phyloP scores from a whole-genome alignment of 2,329 filamentous ascomycete genomes.

The Penicillium italicum region DNA sequence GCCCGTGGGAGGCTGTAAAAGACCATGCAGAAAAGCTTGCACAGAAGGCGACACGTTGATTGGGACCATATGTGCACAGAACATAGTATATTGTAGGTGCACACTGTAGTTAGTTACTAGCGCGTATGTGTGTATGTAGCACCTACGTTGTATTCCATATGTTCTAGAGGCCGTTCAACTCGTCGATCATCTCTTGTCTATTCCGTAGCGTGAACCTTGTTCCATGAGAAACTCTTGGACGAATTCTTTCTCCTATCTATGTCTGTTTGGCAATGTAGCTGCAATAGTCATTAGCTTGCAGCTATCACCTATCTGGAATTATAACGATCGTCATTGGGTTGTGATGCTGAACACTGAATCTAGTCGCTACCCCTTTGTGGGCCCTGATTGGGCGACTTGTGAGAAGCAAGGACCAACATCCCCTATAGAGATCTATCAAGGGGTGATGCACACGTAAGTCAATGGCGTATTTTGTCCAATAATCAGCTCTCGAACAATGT shows the following conservation, averaged over 20 bases:
- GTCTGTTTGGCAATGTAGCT: conserved; percentile 11
- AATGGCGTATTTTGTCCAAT: conserved; percentile 3
- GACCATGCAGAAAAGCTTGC: neutral
- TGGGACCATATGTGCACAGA: conserved; percentile 13
- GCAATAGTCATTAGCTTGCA: conserved; percentile 5
- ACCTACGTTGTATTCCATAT: neutral
- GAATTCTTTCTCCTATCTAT: conserved; percentile 19
- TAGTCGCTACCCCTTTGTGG: conserved; percentile 6
- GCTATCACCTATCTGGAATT: neutral
- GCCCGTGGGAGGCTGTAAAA: neutral
- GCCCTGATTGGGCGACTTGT: neutral
- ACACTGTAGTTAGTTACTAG: neutral
- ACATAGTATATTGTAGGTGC: neutral
- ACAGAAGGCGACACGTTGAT: conserved; percentile 9
- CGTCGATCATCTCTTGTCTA: conserved; percentile 21
- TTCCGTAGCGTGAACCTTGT: conserved; percentile 16
- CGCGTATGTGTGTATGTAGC: neutral
- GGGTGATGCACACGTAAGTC: conserved; percentile 10
- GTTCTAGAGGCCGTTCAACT: conserved; percentile 14
- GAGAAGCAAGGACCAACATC: conserved; percentile 6
- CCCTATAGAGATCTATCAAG: conserved; percentile 11
- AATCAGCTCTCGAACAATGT: conserved; percentile 4
- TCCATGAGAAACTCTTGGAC: neutral
- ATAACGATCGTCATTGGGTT: conserved; percentile 6
- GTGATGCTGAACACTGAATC: neutral